phyloP scores from a whole-genome alignment of 495 filamentous ascomycete genomes.

The Talaromyces nanjingensis region DNA sequence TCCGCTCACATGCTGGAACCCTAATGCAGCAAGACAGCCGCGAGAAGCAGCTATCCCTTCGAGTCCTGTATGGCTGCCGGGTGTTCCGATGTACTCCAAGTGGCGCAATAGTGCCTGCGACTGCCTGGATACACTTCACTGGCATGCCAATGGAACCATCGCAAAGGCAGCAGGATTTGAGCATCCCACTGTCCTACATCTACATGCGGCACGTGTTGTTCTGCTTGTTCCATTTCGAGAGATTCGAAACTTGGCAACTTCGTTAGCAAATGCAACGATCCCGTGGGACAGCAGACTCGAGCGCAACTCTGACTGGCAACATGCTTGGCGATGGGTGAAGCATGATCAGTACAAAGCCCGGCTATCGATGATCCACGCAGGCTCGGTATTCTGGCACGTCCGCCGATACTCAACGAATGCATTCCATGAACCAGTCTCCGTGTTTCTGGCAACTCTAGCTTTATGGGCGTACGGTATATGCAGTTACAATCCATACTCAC shows the following conservation, averaged over 20 bases:
- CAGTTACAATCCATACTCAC: constrained; percentile 9
- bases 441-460: constrained; percentile 40
- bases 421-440: constrained; percentile 44
- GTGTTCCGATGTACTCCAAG: constrained; percentile 42
- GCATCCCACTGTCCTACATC: constrained; percentile 44
- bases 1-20: constrained; percentile 42
- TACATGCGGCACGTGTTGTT: constrained; percentile 42
- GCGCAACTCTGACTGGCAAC: constrained; percentile 32
- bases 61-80: constrained; percentile 43
- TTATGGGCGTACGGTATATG: constrained; percentile 47
- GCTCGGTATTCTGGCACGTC: constrained; percentile 42
- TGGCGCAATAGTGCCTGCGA: constrained; percentile 52
- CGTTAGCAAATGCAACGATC: constrained; percentile 22
- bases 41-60: constrained; percentile 28
- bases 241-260: constrained; percentile 29
- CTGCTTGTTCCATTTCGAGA: constrained; percentile 34
- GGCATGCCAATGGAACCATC: constrained; percentile 42
- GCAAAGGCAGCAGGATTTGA: constrained; percentile 40
- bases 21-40: constrained; percentile 38
- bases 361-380: constrained; percentile 47
- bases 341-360: constrained; percentile 50
- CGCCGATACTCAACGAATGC: constrained; percentile 38
- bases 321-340: constrained; percentile 41
- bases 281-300: constrained; percentile 25
- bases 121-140: constrained; percentile 48